Evolutionary conservation across 1,284 basidiomycete genomes (phyloP).

Genomic region (Austropuccinia psidii): DNA sequence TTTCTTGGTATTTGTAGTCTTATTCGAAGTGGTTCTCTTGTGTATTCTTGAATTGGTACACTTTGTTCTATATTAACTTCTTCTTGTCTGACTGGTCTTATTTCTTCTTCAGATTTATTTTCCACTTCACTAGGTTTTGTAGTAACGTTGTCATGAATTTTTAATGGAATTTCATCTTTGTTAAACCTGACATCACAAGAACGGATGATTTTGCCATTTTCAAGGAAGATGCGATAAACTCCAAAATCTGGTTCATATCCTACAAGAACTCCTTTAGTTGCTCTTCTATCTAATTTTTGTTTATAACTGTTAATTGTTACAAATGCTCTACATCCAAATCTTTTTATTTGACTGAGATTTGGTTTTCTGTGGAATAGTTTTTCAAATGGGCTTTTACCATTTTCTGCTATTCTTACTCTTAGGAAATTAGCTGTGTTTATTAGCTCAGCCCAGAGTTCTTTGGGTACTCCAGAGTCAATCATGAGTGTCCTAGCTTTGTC

Average conservation of each 20-base stretch:
- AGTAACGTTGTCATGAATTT: too few relatives aligned
- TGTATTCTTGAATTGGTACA: too few relatives aligned
- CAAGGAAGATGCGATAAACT: background rate
- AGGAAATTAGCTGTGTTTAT: background rate
- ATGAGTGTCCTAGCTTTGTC: background rate
- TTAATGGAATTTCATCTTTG: too few relatives aligned
- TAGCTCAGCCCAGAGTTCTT: conserved; percentile 2
- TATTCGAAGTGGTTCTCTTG: too few relatives aligned
- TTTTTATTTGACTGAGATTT: background rate
- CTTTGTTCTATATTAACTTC: too few relatives aligned
- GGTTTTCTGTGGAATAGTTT: background rate
- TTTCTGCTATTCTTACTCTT: too few relatives aligned
- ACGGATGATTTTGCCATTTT: background rate
- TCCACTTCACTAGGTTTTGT: too few relatives aligned
- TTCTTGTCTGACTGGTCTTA: too few relatives aligned
- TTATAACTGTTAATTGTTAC: background rate
- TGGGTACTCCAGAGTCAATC: background rate
- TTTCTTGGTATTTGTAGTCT: too few relatives aligned
- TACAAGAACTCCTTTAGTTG: background rate
- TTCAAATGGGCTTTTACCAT: background rate
- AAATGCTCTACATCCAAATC: background rate
- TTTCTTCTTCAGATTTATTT: too few relatives aligned
- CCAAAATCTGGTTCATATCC: background rate
- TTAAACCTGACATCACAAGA: background rate
- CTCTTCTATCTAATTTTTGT: background rate